Base-by-base conservation (phyloP, 495 filamentous ascomycete species). In the Aspergillus cristatus region DNA sequence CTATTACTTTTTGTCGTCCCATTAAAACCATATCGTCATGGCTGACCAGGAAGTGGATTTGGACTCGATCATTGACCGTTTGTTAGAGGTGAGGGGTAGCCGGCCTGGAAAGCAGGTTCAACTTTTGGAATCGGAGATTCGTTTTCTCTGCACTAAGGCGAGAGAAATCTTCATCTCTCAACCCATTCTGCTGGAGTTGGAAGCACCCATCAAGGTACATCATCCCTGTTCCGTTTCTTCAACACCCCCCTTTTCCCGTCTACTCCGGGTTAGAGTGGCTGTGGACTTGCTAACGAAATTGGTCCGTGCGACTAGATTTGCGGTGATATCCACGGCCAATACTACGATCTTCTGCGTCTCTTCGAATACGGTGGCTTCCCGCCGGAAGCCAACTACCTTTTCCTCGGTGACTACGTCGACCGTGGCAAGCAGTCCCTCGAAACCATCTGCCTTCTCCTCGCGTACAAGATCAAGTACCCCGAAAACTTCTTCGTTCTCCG, bases 391-490 rank as follows among this genome's bases (percentile, higher is more conserved):
- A 98, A 98, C 69, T 98, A 98, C 63, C 86, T 98, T 42, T 98
- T 98, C 78, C 84, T 98, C 14, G 91, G 91, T 49, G 91, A 98
- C 56, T 98, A 98, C 57, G 91, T 98, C 51, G 91, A 98, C 63
- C 82, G 91, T 70, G 91, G 91, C 67, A 98, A 98, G 75, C 91
- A 98, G 70, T 97, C 93, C 3, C 81, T 98, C 24, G 91, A 98
- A 74, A 98, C 91, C 42, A 98, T 98, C 71, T 98, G 91, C 73
- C 74, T 98, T 40, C 78, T 98, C 36, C 78, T 98, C 8, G 91
- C 91, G 12, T 98, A 98, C 77, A 98, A 98, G 78, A 98, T 98
- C 75, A 97, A 97, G 71, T 98, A 96, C 60, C 91, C 91, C 26
- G 91, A 98, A 72, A 98, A 98, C 74, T 98, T 98, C 76, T 98